Evolutionary conservation across 495 filamentous ascomycete genomes (phyloP).

Genomic region (Aspergillus nidulans): DNA sequence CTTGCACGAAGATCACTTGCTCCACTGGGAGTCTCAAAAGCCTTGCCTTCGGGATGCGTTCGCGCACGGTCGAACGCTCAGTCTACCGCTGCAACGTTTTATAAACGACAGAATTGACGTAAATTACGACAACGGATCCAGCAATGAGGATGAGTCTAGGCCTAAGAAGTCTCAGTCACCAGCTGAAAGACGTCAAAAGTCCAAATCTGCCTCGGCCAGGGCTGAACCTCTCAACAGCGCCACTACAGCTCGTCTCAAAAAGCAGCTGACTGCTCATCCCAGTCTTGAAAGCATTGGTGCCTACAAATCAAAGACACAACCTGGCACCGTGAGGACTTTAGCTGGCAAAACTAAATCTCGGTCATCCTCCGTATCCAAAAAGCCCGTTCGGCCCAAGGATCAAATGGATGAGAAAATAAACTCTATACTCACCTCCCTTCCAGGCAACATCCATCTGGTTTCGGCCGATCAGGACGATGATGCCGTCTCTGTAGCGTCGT

Average conservation of each 20-base stretch:
- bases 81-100: constrained; percentile 42
- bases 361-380: constrained; percentile 29
- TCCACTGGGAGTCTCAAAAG: constrained; percentile 28
- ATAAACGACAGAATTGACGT: constrained; percentile 42
- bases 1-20: constrained; percentile 33
- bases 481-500: constrained; percentile 32
- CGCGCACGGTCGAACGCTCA: constrained; percentile 32
- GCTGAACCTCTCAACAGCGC: constrained; percentile 21
- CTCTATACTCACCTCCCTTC: constrained; percentile 75
- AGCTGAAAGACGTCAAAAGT: constrained; percentile 2
- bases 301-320: constrained; percentile 19
- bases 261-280: constrained; percentile 33
- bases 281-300: constrained; percentile 38
- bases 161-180: constrained; percentile 1
- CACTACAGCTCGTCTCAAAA: constrained; percentile 25
- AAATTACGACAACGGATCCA: constrained; percentile 19
- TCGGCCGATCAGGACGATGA: constrained; percentile 37
- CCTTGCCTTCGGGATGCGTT: constrained; percentile 19
- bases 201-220: constrained; percentile 6
- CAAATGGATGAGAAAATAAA: constrained; percentile 81
- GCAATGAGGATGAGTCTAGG: constrained; percentile 5
- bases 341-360: constrained; percentile 18
- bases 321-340: constrained; percentile 5
- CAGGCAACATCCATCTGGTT: constrained; percentile 72
- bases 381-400: constrained; percentile 49